A percentile compares a stretch with the other conserved stretches of the same genome.
Evolutionary conservation across 305 asterid species (phyloP).

Genomic region (Caryopteris hybrid): DNA sequence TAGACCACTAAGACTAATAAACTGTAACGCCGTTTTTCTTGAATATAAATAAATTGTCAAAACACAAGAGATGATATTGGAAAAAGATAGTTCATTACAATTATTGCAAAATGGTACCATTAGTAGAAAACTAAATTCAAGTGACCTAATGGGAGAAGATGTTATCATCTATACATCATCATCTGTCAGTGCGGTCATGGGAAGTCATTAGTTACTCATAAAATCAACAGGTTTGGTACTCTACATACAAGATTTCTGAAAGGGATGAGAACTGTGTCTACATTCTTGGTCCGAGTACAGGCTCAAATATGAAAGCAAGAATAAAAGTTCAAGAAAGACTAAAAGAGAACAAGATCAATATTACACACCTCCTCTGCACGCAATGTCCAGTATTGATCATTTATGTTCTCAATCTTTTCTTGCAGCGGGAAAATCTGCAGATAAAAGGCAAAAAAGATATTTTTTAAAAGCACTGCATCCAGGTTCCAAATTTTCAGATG

Average conservation of each 20-base stretch:
- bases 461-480: neutral
- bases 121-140: neutral
- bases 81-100: neutral
- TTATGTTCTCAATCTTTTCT: conserved; percentile 54
- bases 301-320: neutral
- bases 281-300: neutral
- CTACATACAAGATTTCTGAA: neutral
- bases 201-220: neutral
- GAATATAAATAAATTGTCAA: neutral
- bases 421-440: conserved; percentile 46
- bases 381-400: conserved; percentile 56
- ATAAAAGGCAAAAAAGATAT: conserved; percentile 9
- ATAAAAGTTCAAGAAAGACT: neutral
- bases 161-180: neutral
- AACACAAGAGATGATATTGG: neutral
- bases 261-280: neutral
- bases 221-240: neutral
- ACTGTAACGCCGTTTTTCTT: neutral
- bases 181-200: neutral
- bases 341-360: neutral
- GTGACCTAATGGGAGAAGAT: conserved; percentile 2
- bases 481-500: neutral
- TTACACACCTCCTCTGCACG: conserved; percentile 50
- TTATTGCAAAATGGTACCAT: neutral
- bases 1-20: neutral